phyloP scores from a whole-genome alignment of 2,329 filamentous ascomycete species.

The Fusarium illudens region DNA sequence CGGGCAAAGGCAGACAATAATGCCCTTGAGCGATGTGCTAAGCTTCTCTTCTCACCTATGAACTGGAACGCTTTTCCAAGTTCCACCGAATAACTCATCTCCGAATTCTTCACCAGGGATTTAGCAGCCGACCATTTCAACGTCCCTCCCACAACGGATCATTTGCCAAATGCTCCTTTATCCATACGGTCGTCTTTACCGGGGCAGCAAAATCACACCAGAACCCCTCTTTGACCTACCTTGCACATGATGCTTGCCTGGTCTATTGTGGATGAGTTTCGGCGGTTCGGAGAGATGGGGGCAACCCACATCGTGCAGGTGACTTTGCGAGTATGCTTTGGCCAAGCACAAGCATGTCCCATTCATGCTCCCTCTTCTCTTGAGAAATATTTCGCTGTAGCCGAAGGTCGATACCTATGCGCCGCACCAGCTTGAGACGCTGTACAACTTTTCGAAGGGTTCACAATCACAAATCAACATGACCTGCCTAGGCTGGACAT shows the following conservation, averaged over 20 bases:
- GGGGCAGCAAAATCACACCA: constrained; percentile 19
- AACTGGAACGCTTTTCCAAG: neutral
- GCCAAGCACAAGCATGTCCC: neutral
- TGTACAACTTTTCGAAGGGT: neutral
- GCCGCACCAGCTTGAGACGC: neutral
- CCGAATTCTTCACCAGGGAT: neutral
- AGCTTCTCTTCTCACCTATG: neutral
- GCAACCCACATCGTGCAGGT: neutral
- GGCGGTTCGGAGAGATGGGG: neutral
- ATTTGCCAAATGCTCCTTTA: neutral
- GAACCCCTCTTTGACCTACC: constrained; percentile 2
- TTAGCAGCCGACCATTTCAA: no score
- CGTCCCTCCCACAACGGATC: neutral
- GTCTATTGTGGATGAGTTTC: neutral
- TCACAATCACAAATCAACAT: neutral
- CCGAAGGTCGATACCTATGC: neutral
- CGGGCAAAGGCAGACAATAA: no score
- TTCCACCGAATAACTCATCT: neutral
- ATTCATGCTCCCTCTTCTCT: neutral
- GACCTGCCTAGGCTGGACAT: neutral
- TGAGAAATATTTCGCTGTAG: neutral
- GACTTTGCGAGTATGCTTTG: neutral
- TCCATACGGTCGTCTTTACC: neutral
- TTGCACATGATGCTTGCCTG: neutral
- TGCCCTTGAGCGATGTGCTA: neutral